These are phyloP conservation scores for Rhynchosporium graminicola DNA, from an alignment of 2,329 filamentous ascomycete species.

Conservation along the genomic window DNA sequence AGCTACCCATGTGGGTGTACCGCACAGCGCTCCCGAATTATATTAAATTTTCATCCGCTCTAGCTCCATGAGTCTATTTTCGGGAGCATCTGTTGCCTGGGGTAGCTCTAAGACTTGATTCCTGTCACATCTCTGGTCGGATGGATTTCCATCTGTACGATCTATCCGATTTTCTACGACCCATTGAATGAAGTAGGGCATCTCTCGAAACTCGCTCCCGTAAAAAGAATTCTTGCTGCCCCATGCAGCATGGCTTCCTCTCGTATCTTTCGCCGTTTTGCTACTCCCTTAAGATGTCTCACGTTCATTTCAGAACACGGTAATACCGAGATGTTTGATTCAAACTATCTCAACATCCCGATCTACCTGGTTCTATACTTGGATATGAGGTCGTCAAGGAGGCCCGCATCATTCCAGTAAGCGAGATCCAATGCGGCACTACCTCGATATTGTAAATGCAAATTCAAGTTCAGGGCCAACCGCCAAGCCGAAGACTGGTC, in stretches of 20 bases:
- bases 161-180: constrained; percentile 58
- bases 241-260: constrained; percentile 55
- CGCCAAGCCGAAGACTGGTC: constrained; percentile 25
- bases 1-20: constrained; percentile 57
- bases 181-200: constrained; percentile 57
- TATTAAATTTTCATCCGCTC: constrained; percentile 55
- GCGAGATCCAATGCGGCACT: constrained; percentile 44
- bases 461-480: constrained; percentile 31
- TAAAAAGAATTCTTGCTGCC: constrained; percentile 58
- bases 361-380: constrained; percentile 55
- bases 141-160: constrained; percentile 61
- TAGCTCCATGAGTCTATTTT: constrained; percentile 67
- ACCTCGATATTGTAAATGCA: constrained; percentile 41
- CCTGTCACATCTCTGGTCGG: constrained; percentile 64
- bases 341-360: constrained; percentile 64
- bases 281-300: constrained; percentile 61
- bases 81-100: constrained; percentile 59
- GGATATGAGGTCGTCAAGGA: constrained; percentile 57
- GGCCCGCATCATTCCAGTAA: constrained; percentile 45
- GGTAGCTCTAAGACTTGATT: constrained; percentile 65
- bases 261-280: constrained; percentile 55
- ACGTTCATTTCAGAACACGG: constrained; percentile 62
- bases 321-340: constrained; percentile 58
- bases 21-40: constrained; percentile 50
- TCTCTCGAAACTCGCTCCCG: constrained; percentile 53